These are phyloP conservation scores for Areca catechu DNA, from an alignment of 176 grass and related monocot species.

Conservation along the genomic window DNA sequence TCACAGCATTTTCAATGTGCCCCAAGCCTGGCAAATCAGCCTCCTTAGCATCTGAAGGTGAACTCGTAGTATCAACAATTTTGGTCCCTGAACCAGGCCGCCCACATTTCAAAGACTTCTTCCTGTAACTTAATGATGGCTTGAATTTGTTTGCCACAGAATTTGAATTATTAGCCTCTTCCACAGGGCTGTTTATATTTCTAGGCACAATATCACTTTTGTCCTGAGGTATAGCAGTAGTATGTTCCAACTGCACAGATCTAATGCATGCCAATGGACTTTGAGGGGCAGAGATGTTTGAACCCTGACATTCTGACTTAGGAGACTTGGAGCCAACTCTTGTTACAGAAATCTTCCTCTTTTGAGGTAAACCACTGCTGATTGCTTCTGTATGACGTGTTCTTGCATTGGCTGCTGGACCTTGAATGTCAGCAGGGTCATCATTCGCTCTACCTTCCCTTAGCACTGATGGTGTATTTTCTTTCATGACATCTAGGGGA, in stretches of 20 bases:
- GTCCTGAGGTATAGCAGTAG: constrained; percentile 10
- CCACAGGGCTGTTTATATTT: constrained; percentile 2
- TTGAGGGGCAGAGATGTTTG: constrained; percentile 2
- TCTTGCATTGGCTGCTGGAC: constrained; percentile 7
- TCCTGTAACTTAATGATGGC: constrained; percentile 27
- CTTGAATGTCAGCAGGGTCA: constrained; percentile 10
- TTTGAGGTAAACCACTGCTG: constrained; percentile 24
- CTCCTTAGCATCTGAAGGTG: constrained; percentile 25
- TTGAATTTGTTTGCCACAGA: constrained; percentile 21
- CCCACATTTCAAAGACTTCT: constrained; percentile 35
- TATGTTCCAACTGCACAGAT: constrained; percentile 19
- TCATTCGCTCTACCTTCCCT: constrained; percentile 6
- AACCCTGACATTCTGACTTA: constrained; percentile 16
- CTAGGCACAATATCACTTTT: constrained; percentile 11
- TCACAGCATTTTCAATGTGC: constrained; percentile 3
- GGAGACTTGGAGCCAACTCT: constrained; percentile 11
- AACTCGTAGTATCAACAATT: constrained; percentile 1
- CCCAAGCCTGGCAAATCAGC: constrained; percentile 1
- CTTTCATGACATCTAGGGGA: too few species aligned
- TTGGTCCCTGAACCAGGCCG: constrained; percentile 26
- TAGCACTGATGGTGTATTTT: not conserved
- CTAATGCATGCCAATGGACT: constrained; percentile 25
- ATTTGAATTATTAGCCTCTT: constrained; percentile 9
- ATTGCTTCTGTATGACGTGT: constrained; percentile 12
- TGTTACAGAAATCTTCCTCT: constrained; percentile 31